Evolutionary conservation across 2,329 filamentous ascomycete genomes (phyloP).

Genomic region (Colletotrichum costaricense): DNA sequence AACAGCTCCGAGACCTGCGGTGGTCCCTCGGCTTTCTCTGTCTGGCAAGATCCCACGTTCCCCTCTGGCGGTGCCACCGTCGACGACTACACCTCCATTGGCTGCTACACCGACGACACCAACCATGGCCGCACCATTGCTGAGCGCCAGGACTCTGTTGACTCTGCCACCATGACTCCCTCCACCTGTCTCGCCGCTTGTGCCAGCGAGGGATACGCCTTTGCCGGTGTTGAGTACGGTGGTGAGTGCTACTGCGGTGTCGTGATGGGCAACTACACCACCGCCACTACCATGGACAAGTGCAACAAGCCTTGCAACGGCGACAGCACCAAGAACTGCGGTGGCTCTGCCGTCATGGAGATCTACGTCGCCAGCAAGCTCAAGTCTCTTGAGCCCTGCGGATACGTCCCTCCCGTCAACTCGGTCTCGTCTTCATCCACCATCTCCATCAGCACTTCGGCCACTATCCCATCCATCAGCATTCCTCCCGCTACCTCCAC

Average conservation of each 20-base stretch:
- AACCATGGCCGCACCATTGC: slow-evolving; percentile 56
- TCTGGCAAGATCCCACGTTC: slow-evolving; percentile 62
- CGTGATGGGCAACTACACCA: slow-evolving; percentile 61
- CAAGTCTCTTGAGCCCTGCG: slow-evolving; percentile 62
- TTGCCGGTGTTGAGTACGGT: slow-evolving; percentile 60
- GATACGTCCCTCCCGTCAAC: slow-evolving; percentile 44
- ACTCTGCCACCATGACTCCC: slow-evolving; percentile 52
- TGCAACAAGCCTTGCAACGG: slow-evolving; percentile 67
- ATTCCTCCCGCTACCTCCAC: slow-evolving; percentile 23
- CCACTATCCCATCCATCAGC: slow-evolving; percentile 22
- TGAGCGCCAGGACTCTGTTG: slow-evolving; percentile 53
- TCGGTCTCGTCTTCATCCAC: slow-evolving; percentile 32
- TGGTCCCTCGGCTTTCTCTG: slow-evolving; percentile 57
- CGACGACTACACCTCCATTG: slow-evolving; percentile 67
- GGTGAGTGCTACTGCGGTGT: slow-evolving; percentile 61
- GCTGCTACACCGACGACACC: slow-evolving; percentile 67
- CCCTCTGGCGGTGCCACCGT: slow-evolving; percentile 56
- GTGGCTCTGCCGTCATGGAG: slow-evolving; percentile 54
- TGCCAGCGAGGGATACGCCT: slow-evolving; percentile 55
- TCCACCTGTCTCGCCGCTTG: slow-evolving; percentile 56
- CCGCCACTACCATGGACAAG: slow-evolving; percentile 46
- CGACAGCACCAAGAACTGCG: slow-evolving; percentile 54
- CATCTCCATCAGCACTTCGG: slow-evolving; percentile 32
- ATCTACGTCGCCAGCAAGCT: slow-evolving; percentile 62
- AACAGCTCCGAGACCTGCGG: slow-evolving; percentile 60